Evolutionary conservation across 306 rosid species (phyloP).

Genomic region (Chamaecrista fasciculata): DNA sequence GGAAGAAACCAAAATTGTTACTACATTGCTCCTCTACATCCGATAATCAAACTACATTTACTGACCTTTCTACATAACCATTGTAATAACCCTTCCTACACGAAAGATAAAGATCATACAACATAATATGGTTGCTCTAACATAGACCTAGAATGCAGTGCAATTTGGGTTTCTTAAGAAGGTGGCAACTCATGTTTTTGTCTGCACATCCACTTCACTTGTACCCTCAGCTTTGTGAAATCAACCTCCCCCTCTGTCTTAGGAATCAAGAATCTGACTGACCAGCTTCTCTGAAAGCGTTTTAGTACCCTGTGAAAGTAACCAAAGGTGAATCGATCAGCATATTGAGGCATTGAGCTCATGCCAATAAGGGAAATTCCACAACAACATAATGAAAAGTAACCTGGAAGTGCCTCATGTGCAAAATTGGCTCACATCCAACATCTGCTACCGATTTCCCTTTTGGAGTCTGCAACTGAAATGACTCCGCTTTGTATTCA

Average conservation of each 20-base stretch:
- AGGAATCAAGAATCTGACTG: slow-evolving; percentile 51
- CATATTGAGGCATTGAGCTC: background rate
- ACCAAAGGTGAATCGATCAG: slow-evolving; percentile 18
- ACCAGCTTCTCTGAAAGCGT: slow-evolving; percentile 82
- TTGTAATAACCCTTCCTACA: slow-evolving; percentile 1
- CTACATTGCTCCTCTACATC: slow-evolving; percentile 13
- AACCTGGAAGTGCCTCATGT: slow-evolving; percentile 98
- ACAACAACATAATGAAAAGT: slow-evolving; percentile 21
- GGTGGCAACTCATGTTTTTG: slow-evolving; percentile 16
- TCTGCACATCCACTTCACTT: slow-evolving; percentile 22
- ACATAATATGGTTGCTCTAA: slow-evolving; percentile 13
- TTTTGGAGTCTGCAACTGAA: slow-evolving; percentile 71
- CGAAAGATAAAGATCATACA: slow-evolving; percentile 11
- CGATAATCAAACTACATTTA: slow-evolving; percentile 13
- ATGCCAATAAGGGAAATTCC: background rate
- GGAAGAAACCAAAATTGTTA: background rate
- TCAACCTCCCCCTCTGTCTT: slow-evolving; percentile 23
- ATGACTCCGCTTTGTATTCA: slow-evolving; percentile 64
- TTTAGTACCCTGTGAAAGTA: slow-evolving; percentile 65
- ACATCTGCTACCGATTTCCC: slow-evolving; percentile 88
- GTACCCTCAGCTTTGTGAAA: slow-evolving; percentile 3
- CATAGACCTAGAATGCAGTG: slow-evolving; percentile 8
- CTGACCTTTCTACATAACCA: slow-evolving; percentile 1
- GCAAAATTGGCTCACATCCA: slow-evolving; percentile 97
- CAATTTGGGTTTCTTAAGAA: slow-evolving; percentile 19